Evolutionary conservation across 257 asterid species (phyloP).

Genomic region (Linderniella brevidens): DNA sequence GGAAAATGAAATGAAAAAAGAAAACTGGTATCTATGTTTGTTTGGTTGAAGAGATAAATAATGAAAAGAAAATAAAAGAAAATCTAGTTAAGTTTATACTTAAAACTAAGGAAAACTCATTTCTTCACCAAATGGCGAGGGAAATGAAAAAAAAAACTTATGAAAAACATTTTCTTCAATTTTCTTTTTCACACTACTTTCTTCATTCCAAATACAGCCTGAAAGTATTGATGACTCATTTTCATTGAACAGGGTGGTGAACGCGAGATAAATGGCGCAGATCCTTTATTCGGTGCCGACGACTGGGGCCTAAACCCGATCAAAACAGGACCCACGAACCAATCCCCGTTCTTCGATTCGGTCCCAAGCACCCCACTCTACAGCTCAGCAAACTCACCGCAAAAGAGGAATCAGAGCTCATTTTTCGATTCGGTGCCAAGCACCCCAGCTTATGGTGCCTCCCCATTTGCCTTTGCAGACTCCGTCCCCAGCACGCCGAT

Average conservation of each 20-base stretch:
- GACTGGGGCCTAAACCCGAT: conserved; percentile 80
- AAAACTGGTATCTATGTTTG: too few species aligned
- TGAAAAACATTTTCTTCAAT: too few species aligned
- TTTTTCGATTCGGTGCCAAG: conserved; percentile 79
- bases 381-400: conserved; percentile 12
- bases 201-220: too few species aligned
- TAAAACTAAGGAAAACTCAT: too few species aligned
- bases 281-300: conserved; percentile 43
- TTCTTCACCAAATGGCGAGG: too few species aligned
- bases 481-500: conserved; percentile 86
- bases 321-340: conserved; percentile 38
- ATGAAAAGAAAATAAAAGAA: too few species aligned
- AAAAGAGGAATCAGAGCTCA: conserved; percentile 20
- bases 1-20: too few species aligned
- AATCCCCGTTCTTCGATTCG: conserved; percentile 52
- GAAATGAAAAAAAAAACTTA: too few species aligned
- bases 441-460: conserved; percentile 38
- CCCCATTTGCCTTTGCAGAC: conserved; percentile 45
- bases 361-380: conserved; percentile 76
- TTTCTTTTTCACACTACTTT: too few species aligned
- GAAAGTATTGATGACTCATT: background rate
- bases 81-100: too few species aligned
- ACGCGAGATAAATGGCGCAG: conserved; percentile 22
- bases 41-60: too few species aligned
- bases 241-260: conserved; percentile 39